Evolutionary conservation across 2,329 filamentous ascomycete species (phyloP).

Genomic region (Curvularia sp.): DNA sequence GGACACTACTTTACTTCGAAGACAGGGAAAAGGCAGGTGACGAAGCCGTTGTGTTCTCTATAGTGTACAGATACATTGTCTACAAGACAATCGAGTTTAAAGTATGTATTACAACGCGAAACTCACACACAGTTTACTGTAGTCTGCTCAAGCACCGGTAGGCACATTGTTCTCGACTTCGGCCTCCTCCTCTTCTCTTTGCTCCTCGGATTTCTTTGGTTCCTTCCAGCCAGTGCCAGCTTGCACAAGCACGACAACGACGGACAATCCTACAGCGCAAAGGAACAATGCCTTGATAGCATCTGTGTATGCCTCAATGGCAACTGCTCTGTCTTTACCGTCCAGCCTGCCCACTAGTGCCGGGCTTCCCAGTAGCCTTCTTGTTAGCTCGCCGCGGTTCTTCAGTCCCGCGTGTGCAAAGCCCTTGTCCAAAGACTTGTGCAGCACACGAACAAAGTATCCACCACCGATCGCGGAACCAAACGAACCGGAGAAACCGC

Average conservation of each 20-base stretch:
- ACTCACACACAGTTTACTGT: not conserved
- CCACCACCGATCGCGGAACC: slow-evolving; percentile 82
- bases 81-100: not conserved
- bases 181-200: slow-evolving; percentile 28
- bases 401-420: slow-evolving; percentile 60
- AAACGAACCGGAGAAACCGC: slow-evolving; percentile 82
- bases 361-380: slow-evolving; percentile 66
- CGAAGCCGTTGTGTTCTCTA: not conserved
- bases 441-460: slow-evolving; percentile 70
- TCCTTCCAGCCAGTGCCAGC: slow-evolving; percentile 65
- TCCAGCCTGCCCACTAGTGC: slow-evolving; percentile 60
- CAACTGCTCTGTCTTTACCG: slow-evolving; percentile 60
- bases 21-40: too few relatives aligned
- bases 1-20: not conserved
- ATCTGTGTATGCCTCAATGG: slow-evolving; percentile 62
- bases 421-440: slow-evolving; percentile 61
- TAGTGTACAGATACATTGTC: too few relatives aligned
- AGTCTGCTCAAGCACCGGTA: slow-evolving; percentile 24
- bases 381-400: slow-evolving; percentile 56
- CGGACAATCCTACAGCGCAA: slow-evolving; percentile 58
- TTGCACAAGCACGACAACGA: slow-evolving; percentile 61
- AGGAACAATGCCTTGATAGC: slow-evolving; percentile 63
- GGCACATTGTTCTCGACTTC: slow-evolving; percentile 34
- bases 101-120: not conserved
- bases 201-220: slow-evolving; percentile 33